Evolutionary conservation across 129 eudicot genomes (phyloP).

Genomic region (Kitagawia praeruptora): DNA sequence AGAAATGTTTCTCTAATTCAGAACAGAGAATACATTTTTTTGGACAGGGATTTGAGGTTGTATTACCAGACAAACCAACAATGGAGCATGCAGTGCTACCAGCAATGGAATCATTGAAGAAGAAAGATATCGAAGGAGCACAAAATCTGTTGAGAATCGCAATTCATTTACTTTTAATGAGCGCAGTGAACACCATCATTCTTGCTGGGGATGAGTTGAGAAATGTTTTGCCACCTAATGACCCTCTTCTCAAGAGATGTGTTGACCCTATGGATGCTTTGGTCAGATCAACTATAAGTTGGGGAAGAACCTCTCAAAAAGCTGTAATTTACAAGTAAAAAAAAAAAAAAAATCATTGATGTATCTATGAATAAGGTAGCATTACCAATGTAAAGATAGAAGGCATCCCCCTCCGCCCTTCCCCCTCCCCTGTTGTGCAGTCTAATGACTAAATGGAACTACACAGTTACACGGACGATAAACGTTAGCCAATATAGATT

Average conservation of each 20-base stretch:
- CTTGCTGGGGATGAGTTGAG: slow-evolving; percentile 28
- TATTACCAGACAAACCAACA: slow-evolving; percentile 31
- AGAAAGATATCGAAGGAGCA: slow-evolving; percentile 29
- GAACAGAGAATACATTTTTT: background rate
- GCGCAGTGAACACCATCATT: slow-evolving; percentile 26
- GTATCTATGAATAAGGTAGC: background rate
- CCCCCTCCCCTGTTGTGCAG: background rate
- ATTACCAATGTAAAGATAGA: background rate
- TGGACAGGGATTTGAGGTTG: slow-evolving; percentile 33
- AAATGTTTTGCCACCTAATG: slow-evolving; percentile 21
- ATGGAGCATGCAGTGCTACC: slow-evolving; percentile 25
- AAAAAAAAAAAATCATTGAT: too few relatives aligned
- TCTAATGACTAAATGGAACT: background rate
- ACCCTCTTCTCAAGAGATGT: slow-evolving; percentile 35
- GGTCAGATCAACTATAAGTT: slow-evolving; percentile 22
- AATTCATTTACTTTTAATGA: slow-evolving; percentile 26
- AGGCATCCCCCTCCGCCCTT: background rate
- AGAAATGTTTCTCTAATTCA: background rate
- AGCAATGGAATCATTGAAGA: slow-evolving; percentile 25
- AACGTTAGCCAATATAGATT: background rate
- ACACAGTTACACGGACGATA: background rate
- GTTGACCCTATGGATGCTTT: slow-evolving; percentile 35
- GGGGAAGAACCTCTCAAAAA: slow-evolving; percentile 16
- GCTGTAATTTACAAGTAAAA: background rate
- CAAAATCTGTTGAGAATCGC: slow-evolving; percentile 25